These are phyloP conservation scores for Flaveria robusta DNA, from an alignment of 129 eudicot genomes.

Conservation along the genomic window DNA sequence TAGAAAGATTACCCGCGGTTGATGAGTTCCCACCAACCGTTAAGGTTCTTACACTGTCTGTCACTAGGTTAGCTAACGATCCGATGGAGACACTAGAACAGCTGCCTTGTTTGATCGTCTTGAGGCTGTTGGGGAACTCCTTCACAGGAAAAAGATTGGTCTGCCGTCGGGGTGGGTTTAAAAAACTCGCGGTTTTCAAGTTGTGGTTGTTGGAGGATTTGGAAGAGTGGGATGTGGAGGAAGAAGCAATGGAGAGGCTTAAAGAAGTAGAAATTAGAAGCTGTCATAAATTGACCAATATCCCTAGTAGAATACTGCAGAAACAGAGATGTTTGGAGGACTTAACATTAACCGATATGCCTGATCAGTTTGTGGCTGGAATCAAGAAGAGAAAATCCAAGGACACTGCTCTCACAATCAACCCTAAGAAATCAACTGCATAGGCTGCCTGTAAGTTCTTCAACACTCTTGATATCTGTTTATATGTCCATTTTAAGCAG, in stretches of 20 bases:
- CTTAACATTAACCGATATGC: constrained; percentile 47
- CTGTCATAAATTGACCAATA: constrained; percentile 43
- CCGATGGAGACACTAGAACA: constrained; percentile 54
- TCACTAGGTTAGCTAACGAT: constrained; percentile 45
- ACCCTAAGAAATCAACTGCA: constrained; percentile 26
- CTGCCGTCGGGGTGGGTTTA: constrained; percentile 42
- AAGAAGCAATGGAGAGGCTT: constrained; percentile 50
- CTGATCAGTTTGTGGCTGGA: constrained; percentile 20
- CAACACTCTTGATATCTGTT: not conserved
- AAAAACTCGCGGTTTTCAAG: constrained; percentile 48
- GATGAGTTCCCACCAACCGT: constrained; percentile 48
- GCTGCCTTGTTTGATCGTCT: constrained; percentile 45
- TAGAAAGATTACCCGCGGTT: constrained; percentile 38
- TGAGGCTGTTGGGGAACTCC: constrained; percentile 59
- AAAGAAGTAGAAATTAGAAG: constrained; percentile 52
- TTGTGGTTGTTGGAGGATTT: constrained; percentile 58
- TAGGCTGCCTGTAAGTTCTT: constrained; percentile 39
- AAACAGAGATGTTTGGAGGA: constrained; percentile 39
- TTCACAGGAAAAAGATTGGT: constrained; percentile 37
- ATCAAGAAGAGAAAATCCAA: constrained; percentile 25
- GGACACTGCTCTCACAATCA: constrained; percentile 32
- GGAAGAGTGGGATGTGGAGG: constrained; percentile 52
- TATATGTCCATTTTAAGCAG: not conserved
- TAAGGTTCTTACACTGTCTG: constrained; percentile 61
- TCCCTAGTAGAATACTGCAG: constrained; percentile 33